These are phyloP conservation scores for Chrysanthemum makinoi DNA, from an alignment of 129 eudicot species.

Conservation along the genomic window DNA sequence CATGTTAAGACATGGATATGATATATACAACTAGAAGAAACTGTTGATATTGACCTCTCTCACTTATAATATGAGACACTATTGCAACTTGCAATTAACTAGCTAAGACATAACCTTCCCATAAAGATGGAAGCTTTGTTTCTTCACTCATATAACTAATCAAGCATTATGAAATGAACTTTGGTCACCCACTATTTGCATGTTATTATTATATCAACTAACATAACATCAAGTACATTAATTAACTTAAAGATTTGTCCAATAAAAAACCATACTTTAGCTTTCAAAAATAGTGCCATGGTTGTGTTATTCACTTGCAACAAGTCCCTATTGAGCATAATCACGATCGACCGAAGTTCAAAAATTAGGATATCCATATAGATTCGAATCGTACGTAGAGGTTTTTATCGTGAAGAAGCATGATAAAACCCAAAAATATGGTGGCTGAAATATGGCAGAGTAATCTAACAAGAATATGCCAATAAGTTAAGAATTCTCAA, in stretches of 20 bases:
- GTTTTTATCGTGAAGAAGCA: neutral
- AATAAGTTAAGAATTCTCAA: too few species aligned
- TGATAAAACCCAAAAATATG: neutral
- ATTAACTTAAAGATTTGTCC: slow-evolving; percentile 12
- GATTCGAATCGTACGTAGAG: neutral
- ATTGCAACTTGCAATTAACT: slow-evolving; percentile 29
- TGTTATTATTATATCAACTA: slow-evolving; percentile 9
- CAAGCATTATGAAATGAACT: slow-evolving; percentile 22
- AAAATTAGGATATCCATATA: neutral
- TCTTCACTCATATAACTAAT: slow-evolving; percentile 25
- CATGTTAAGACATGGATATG: slow-evolving; percentile 17
- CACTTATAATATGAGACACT: slow-evolving; percentile 8
- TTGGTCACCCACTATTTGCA: slow-evolving; percentile 27
- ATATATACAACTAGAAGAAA: slow-evolving; percentile 7
- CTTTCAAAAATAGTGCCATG: neutral
- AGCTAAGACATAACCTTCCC: slow-evolving; percentile 30
- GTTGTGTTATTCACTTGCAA: neutral
- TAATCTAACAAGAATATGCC: neutral
- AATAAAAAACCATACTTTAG: neutral
- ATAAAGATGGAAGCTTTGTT: slow-evolving; percentile 26
- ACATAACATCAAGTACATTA: slow-evolving; percentile 20
- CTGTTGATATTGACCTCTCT: slow-evolving; percentile 27
- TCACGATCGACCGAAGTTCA: neutral
- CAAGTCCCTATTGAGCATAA: neutral
- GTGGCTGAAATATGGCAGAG: neutral